Conservation (phyloP, 2,329 filamentous ascomycete genomes). For the Trichocomaceae sp. region DNA sequence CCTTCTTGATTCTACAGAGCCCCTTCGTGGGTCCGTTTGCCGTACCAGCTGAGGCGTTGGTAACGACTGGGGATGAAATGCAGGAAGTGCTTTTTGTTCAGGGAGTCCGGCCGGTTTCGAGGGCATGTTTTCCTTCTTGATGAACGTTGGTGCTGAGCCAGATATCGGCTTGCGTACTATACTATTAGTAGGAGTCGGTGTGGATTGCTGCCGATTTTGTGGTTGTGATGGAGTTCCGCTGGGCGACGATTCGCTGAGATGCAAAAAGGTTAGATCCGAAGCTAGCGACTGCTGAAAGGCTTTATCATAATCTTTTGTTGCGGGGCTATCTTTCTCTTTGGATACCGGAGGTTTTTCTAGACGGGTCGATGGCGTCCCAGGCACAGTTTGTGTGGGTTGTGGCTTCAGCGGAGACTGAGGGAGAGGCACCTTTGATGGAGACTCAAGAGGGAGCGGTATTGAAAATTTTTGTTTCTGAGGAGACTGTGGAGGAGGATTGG, state of each 20-base stretch:
- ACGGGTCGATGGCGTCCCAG: slow-evolving; percentile 39
- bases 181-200: slow-evolving; percentile 13
- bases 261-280: slow-evolving; percentile 36
- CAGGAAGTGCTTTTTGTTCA: slow-evolving; percentile 23
- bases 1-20: neutral
- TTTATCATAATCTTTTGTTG: slow-evolving; percentile 36
- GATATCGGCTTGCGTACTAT: slow-evolving; percentile 22
- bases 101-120: slow-evolving; percentile 14
- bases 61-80: slow-evolving; percentile 20
- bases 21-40: neutral
- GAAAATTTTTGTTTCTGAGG: slow-evolving; percentile 46
- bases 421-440: slow-evolving; percentile 56
- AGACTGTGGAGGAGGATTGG: slow-evolving; percentile 53
- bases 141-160: slow-evolving; percentile 23
- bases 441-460: slow-evolving; percentile 30
- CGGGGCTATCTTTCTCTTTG: slow-evolving; percentile 30
- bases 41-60: slow-evolving; percentile 12
- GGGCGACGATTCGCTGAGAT: slow-evolving; percentile 28
- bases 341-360: slow-evolving; percentile 33
- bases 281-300: slow-evolving; percentile 37
- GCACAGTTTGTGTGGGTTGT: slow-evolving; percentile 44
- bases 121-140: slow-evolving; percentile 20
- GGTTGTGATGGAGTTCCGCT: neutral
- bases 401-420: slow-evolving; percentile 54
- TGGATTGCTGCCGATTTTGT: slow-evolving; percentile 13